Base-by-base conservation (phyloP, 75 land plant genomes). In the Adiantum capillusveneris region DNA sequence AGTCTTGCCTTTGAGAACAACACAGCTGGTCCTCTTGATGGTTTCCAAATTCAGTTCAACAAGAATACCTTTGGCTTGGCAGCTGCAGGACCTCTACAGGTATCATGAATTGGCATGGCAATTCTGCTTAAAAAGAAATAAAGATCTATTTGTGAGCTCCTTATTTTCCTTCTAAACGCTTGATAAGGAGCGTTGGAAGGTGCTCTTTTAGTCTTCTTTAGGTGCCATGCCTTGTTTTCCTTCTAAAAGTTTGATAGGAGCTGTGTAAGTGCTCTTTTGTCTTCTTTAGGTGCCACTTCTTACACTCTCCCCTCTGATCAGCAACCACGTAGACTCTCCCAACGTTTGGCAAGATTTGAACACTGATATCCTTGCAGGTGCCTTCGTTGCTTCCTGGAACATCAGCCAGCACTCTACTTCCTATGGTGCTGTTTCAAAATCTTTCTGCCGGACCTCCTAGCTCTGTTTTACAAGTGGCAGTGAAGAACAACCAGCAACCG, bases 1-100 rank as follows among this genome's bases (percentile, higher is more conserved):
- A 80, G 77, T 31, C 73, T 95, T 59, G 65, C 64, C 43, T 90
- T 90, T 76, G 97, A 95, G 22, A 95, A 95, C 66, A 88, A 78
- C 56, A 41, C 97, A 29, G 71, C 65, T 48, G 44, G 67, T 21
- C 64, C 82, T 20, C 75, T 95, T 56, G 99, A 95, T 76, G 97
- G 92, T 3, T 95, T 95, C 73, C 90, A 89, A 97, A 91, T 95
- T 59, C 99, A 95, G 65, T 95, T 95, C 54, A 95, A 95, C 82
- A 95, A 95, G 71, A 95, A 95, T 43, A 76, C 81, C 28, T 95
- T 95, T 74, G 99, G 99, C 48, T 84, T 95, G 65, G 91, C 97
- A 16, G 78, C 92, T 67, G 86, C 79, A 60, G 92, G 86, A 44
- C 84, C 84, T 22, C 76, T 95, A 22, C 89, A 84, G 88, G 98